Evolutionary conservation across 1,284 basidiomycete species (phyloP).

Genomic region (Rugosomyces carneus): DNA sequence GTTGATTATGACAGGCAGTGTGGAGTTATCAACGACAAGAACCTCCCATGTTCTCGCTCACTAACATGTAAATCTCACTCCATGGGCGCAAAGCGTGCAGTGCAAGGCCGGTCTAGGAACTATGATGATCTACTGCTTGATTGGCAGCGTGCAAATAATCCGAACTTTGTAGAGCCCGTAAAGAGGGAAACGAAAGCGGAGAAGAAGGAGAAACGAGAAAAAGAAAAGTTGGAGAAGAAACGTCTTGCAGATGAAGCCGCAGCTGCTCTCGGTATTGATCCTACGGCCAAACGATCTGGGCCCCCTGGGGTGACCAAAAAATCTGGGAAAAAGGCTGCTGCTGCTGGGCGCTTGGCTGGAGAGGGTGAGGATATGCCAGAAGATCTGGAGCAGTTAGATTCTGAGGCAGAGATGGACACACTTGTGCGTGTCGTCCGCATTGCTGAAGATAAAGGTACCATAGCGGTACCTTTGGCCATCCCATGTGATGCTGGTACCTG

Average conservation of each 20-base stretch:
- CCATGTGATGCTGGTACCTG: conserved; percentile 56
- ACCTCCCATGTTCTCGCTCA: conserved; percentile 89
- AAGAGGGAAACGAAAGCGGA: conserved; percentile 79
- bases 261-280: conserved; percentile 50
- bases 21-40: conserved; percentile 97
- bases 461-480: conserved; percentile 49
- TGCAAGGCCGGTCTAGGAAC: conserved; percentile 77
- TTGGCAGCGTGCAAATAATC: conserved; percentile 90
- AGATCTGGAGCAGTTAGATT: conserved; percentile 75
- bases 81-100: conserved; percentile 94
- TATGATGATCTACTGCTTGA: conserved; percentile 90
- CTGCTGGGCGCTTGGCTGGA: conserved; percentile 38
- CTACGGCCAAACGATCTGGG: conserved; percentile 37
- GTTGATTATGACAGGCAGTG: conserved; percentile 92
- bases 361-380: conserved; percentile 57
- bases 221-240: conserved; percentile 75
- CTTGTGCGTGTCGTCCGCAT: conserved; percentile 43
- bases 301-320: conserved; percentile 42
- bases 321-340: conserved; percentile 43
- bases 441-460: conserved; percentile 50
- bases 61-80: conserved; percentile 98
- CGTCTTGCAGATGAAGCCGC: conserved; percentile 60
- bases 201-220: conserved; percentile 73
- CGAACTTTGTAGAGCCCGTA: conserved; percentile 90
- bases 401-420: conserved; percentile 65